phyloP scores from a whole-genome alignment of 2,329 filamentous ascomycete species.

The Penicillium sp. region DNA sequence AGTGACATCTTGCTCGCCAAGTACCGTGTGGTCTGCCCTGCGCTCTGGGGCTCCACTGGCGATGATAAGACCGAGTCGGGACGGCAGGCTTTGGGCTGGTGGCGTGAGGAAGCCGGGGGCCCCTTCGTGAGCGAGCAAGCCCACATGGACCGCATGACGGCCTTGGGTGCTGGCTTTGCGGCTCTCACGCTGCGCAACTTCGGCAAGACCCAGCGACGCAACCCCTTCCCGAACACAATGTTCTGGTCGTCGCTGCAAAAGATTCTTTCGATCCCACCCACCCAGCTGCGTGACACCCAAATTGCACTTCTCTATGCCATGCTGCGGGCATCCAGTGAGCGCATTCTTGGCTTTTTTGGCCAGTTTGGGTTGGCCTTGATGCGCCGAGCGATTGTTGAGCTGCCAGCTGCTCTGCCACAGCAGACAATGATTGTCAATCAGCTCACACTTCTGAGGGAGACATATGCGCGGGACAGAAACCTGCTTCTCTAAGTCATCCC shows the following conservation, averaged over 20 bases:
- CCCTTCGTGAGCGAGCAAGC: slow-evolving; percentile 60
- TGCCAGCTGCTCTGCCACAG: slow-evolving; percentile 48
- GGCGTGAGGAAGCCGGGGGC: slow-evolving; percentile 48
- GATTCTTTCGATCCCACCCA: slow-evolving; percentile 67
- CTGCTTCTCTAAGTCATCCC: slow-evolving; percentile 29
- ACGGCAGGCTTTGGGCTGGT: slow-evolving; percentile 66
- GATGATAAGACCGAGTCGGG: slow-evolving; percentile 67
- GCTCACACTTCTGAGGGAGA: slow-evolving; percentile 34
- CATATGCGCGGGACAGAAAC: slow-evolving; percentile 33
- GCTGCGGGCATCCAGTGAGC: slow-evolving; percentile 65
- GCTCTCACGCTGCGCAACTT: slow-evolving; percentile 80
- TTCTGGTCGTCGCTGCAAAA: slow-evolving; percentile 77
- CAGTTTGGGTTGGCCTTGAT: slow-evolving; percentile 67
- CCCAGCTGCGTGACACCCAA: slow-evolving; percentile 66
- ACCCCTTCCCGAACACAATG: slow-evolving; percentile 69
- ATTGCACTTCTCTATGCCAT: slow-evolving; percentile 64
- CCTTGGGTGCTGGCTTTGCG: slow-evolving; percentile 76
- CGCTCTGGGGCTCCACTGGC: slow-evolving; percentile 77
- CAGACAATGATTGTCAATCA: slow-evolving; percentile 35
- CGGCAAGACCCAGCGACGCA: slow-evolving; percentile 58
- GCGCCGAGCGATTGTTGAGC: slow-evolving; percentile 64
- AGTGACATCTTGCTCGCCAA: slow-evolving; percentile 86
- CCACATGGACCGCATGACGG: slow-evolving; percentile 79
- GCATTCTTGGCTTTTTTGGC: slow-evolving; percentile 77
- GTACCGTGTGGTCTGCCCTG: slow-evolving; percentile 71